Evolutionary conservation across 352 stramenopile species (phyloP).

Genomic region (Discostella stelligera): DNA sequence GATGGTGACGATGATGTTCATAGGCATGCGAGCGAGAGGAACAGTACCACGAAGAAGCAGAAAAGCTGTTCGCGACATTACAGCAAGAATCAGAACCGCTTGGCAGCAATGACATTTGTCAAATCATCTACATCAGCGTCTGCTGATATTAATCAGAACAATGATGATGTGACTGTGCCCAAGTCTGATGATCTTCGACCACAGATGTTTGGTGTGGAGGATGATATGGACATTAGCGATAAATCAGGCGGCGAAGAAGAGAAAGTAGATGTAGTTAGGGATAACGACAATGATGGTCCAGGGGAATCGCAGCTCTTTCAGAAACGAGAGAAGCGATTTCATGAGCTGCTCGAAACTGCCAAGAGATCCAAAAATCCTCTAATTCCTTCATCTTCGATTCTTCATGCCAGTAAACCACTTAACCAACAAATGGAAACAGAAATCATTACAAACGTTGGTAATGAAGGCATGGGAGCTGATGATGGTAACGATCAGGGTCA

Average conservation of each 20-base stretch:
- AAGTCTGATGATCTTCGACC: neutral
- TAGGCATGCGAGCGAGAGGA: neutral
- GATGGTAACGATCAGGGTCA: neutral
- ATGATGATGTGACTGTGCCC: neutral
- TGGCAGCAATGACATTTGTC: slow-evolving; percentile 47
- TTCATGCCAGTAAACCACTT: neutral
- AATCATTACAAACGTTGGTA: neutral
- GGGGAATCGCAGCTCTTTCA: neutral
- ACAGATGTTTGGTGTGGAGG: neutral
- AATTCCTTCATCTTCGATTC: neutral
- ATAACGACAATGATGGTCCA: neutral
- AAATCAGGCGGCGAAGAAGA: neutral
- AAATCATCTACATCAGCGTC: slow-evolving; percentile 30
- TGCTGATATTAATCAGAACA: neutral
- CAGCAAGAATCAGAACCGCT: slow-evolving; percentile 31
- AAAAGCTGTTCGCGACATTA: slow-evolving; percentile 29
- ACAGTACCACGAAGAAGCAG: neutral
- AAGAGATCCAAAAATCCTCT: slow-evolving; percentile 3
- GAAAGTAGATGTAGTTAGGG: neutral
- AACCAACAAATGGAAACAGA: neutral
- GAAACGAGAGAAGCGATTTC: neutral
- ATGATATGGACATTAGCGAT: slow-evolving; percentile 13
- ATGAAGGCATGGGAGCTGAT: neutral
- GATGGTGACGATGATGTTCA: slow-evolving; percentile 14
- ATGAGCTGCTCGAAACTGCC: neutral